These are phyloP conservation scores for Talaromyces sp. DNA, from an alignment of 2,329 filamentous ascomycete species.

Conservation along the genomic window DNA sequence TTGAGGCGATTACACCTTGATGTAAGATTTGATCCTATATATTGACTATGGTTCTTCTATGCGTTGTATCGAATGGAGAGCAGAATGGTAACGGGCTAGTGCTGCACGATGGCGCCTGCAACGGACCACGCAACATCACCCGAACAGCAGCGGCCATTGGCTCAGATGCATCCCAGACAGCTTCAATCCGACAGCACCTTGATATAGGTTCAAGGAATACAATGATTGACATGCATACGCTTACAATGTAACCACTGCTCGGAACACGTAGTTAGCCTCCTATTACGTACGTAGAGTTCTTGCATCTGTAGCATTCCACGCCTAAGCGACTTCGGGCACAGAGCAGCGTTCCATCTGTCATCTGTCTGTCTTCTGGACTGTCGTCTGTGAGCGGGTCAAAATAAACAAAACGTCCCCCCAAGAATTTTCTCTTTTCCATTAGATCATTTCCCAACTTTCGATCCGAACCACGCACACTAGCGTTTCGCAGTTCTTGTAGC, in stretches of 20 bases:
- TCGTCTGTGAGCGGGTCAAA: slow-evolving; percentile 26
- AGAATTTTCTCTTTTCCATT: slow-evolving; percentile 1
- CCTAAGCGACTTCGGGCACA: slow-evolving; percentile 6
- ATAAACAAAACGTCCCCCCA: slow-evolving; percentile 27
- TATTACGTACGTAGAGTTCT: not conserved
- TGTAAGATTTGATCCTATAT: too few relatives aligned
- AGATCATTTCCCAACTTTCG: slow-evolving; percentile 7
- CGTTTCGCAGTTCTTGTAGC: not conserved
- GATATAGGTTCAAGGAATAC: too few relatives aligned
- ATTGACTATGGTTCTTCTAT: not conserved
- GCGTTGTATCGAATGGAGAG: too few relatives aligned
- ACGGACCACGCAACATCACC: not conserved
- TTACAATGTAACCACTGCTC: not conserved
- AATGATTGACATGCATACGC: too few relatives aligned
- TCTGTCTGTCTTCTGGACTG: slow-evolving; percentile 7
- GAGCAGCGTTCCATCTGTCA: slow-evolving; percentile 9
- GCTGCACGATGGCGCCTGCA: not conserved
- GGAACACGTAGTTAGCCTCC: not conserved
- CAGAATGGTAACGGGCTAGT: not conserved
- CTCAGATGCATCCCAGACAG: not conserved
- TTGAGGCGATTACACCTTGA: not conserved
- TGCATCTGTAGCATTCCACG: slow-evolving; percentile 3
- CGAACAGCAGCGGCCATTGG: not conserved
- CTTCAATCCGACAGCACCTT: not conserved
- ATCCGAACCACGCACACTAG: slow-evolving; percentile 19